Conservation (phyloP, 306 rosid genomes). For the Quercus cerris region DNA sequence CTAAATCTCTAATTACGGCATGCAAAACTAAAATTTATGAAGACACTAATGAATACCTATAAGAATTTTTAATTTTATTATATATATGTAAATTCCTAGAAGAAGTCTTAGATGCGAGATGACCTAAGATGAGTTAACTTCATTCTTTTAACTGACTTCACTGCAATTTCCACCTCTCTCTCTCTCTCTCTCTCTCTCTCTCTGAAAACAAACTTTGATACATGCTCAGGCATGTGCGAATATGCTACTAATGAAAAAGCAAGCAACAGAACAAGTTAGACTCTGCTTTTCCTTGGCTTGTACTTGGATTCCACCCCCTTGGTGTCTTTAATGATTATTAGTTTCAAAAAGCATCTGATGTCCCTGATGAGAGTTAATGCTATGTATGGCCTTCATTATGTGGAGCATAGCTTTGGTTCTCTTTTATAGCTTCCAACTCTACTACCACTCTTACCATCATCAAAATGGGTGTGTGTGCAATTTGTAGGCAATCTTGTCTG, state of each 20-base stretch:
- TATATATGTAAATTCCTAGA: too few species aligned
- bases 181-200: not conserved
- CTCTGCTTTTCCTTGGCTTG: not conserved
- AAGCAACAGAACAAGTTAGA: not conserved
- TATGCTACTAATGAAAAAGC: not conserved
- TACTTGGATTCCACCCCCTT: not conserved
- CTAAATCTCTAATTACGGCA: too few species aligned
- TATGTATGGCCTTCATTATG: not conserved
- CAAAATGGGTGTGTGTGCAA: not conserved
- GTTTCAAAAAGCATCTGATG: not conserved
- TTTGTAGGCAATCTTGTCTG: not conserved
- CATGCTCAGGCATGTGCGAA: not conserved
- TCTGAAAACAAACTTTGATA: not conserved
- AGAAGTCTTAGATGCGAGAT: not conserved
- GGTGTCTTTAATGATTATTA: not conserved
- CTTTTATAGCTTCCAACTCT: not conserved
- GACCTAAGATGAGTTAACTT: not conserved
- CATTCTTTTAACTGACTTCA: not conserved
- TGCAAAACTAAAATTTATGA: not conserved
- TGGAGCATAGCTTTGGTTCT: not conserved
- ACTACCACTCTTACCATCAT: not conserved
- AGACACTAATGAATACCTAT: not conserved
- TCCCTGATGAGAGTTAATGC: not conserved
- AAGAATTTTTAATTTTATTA: not conserved
- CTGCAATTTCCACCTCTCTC: not conserved